Evolutionary conservation across 129 eudicot species (phyloP).

Genomic region (Lonicera japonica): DNA sequence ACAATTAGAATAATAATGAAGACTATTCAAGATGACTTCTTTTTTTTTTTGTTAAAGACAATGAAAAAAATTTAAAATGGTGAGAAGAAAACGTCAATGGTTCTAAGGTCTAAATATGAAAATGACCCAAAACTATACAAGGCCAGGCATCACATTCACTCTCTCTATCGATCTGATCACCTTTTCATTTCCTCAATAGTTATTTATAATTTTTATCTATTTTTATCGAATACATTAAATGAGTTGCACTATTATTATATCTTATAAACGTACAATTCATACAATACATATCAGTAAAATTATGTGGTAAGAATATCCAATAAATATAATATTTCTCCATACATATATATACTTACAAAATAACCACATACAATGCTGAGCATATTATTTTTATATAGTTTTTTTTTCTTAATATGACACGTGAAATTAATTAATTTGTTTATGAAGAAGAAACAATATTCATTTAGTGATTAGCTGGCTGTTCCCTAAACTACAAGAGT

Average conservation of each 20-base stretch:
- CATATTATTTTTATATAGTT: neutral
- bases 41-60: neutral
- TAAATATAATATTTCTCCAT: too few species aligned
- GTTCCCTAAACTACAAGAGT: too few species aligned
- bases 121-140: conserved; percentile 6
- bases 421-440: neutral
- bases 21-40: too few species aligned
- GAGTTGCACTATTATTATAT: too few species aligned
- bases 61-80: neutral
- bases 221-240: too few species aligned
- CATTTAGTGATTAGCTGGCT: neutral
- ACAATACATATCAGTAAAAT: too few species aligned
- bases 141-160: conserved; percentile 6
- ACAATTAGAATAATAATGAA: neutral
- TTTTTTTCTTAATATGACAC: neutral
- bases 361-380: too few species aligned
- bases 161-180: neutral
- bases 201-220: too few species aligned
- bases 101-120: conserved; percentile 9
- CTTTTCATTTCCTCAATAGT: neutral
- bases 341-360: too few species aligned
- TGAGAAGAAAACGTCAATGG: conserved; percentile 7
- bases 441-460: neutral
- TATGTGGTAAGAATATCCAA: too few species aligned
- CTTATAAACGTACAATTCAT: too few species aligned